Evolutionary conservation across 139 green algal genomes (phyloP).

Genomic region (Closterium sp.): DNA sequence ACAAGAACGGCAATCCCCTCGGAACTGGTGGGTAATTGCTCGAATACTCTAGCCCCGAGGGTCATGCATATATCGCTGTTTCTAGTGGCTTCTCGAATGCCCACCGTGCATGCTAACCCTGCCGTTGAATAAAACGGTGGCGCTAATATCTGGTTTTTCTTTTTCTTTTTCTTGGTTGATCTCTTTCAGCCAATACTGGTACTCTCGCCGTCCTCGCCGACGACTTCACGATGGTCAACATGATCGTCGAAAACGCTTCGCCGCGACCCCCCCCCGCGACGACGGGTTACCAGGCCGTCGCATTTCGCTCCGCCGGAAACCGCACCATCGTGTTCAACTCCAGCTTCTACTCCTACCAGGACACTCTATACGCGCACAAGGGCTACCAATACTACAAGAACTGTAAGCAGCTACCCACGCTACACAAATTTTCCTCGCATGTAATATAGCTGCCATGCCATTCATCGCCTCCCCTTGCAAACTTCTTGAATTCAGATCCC

Average conservation of each 20-base stretch:
- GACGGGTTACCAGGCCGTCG: slow-evolving; percentile 16
- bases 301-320: slow-evolving; percentile 15
- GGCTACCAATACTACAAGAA: slow-evolving; percentile 11
- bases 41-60: background rate
- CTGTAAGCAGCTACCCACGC: background rate
- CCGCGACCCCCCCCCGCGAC: slow-evolving; percentile 16
- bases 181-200: background rate
- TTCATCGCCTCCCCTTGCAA: background rate
- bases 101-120: too few species aligned
- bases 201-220: background rate
- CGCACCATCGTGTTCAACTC: slow-evolving; percentile 13
- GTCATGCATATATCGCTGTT: background rate
- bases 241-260: slow-evolving; percentile 18
- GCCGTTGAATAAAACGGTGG: too few species aligned
- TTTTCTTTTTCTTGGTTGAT: too few species aligned
- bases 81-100: background rate
- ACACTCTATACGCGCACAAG: slow-evolving; percentile 29
- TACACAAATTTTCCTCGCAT: too few species aligned
- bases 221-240: slow-evolving; percentile 28
- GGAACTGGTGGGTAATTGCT: background rate
- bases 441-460: background rate
- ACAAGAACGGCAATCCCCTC: slow-evolving; percentile 6
- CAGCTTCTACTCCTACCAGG: slow-evolving; percentile 12
- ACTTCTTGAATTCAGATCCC: background rate
- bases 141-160: too few species aligned